Percentiles rank a stretch among this genome's conserved stretches.
Evolutionary conservation across 345 rosid genomes (phyloP).

Genomic region (Salix koriyanagi): DNA sequence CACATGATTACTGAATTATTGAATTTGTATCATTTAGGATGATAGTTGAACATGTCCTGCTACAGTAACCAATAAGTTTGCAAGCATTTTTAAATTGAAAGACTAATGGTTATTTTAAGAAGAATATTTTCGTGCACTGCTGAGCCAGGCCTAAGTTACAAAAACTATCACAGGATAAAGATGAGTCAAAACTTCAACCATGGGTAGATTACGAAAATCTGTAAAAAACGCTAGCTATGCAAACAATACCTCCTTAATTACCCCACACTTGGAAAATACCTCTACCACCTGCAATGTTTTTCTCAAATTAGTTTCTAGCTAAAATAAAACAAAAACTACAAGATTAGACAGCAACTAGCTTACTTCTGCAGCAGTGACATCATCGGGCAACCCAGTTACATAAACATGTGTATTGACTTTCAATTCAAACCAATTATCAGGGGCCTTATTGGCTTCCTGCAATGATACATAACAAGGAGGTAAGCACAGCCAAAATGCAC

Average conservation of each 20-base stretch:
- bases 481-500: not conserved
- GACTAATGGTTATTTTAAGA: not conserved
- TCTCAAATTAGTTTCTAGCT: constrained; percentile 23
- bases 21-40: not conserved
- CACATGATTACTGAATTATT: not conserved
- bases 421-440: constrained; percentile 96
- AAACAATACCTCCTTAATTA: constrained; percentile 79
- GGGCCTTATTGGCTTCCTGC: constrained; percentile 92
- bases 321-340: constrained; percentile 5
- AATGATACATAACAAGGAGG: constrained; percentile 10
- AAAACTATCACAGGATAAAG: not conserved
- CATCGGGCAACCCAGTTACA: constrained; percentile 88
- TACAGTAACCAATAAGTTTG: not conserved
- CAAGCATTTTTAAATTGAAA: not conserved
- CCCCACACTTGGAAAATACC: constrained; percentile 94
- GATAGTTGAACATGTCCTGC: not conserved
- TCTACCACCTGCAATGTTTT: constrained; percentile 61
- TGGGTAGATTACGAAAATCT: not conserved
- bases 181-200: not conserved
- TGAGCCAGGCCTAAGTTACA: not conserved
- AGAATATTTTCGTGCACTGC: not conserved
- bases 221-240: not conserved
- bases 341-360: constrained; percentile 25
- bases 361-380: constrained; percentile 86
- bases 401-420: constrained; percentile 95